A percentile compares a stretch with the other conserved stretches of the same genome.
Evolutionary conservation across 2,329 filamentous ascomycete genomes (phyloP).

Genomic region (Trichophyton rubrum): DNA sequence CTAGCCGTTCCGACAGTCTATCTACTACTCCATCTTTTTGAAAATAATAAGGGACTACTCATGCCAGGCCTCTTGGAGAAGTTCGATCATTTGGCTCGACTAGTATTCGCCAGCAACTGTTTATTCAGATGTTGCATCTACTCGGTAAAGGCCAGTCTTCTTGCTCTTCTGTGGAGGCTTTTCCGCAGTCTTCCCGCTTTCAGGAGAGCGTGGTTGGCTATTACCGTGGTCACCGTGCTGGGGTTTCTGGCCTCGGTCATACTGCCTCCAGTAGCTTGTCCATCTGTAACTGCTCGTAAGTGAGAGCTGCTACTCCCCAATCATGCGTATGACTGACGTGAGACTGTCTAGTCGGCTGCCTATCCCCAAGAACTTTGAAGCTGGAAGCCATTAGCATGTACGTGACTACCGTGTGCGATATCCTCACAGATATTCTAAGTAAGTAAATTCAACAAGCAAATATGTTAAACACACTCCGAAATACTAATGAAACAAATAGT

Average conservation of each 20-base stretch:
- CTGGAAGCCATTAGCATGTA: slow-evolving; percentile 8
- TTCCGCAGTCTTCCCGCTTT: slow-evolving; percentile 5
- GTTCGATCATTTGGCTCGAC: not conserved
- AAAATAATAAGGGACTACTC: not conserved
- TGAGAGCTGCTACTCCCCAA: not conserved
- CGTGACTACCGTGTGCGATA: slow-evolving; percentile 8
- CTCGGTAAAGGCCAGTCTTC: slow-evolving; percentile 8
- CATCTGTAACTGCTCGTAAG: slow-evolving; percentile 7
- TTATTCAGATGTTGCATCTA: slow-evolving; percentile 7
- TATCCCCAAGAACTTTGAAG: not conserved
- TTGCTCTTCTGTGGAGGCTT: slow-evolving; percentile 10
- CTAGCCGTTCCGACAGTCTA: slow-evolving; percentile 7
- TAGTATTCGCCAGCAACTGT: slow-evolving; percentile 4
- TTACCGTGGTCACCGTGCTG: not conserved
- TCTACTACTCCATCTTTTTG: not conserved
- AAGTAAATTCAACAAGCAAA: not conserved
- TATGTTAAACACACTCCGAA: not conserved
- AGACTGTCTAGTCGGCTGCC: slow-evolving; percentile 7
- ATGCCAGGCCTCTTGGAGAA: not conserved
- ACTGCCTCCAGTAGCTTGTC: slow-evolving; percentile 7
- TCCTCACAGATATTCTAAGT: slow-evolving; percentile 10
- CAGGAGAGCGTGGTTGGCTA: slow-evolving; percentile 6
- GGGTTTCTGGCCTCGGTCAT: not conserved
- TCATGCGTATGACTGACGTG: not conserved
- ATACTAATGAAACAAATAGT: not conserved